Evolutionary conservation across 2,329 filamentous ascomycete species (phyloP).

Genomic region (Diaporthe ampelina): DNA sequence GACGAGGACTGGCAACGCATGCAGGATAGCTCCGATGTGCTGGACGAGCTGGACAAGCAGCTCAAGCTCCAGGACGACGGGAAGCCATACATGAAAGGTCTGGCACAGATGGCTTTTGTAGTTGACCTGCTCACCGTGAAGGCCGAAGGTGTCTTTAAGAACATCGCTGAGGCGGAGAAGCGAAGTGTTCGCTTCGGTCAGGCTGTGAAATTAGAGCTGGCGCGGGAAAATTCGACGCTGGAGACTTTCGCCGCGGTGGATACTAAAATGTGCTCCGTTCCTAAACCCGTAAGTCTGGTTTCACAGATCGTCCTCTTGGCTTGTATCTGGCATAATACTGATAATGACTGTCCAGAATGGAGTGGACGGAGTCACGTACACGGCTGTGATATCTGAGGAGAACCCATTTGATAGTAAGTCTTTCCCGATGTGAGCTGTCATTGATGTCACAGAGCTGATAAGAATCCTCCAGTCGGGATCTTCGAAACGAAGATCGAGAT

Average conservation of each 20-base stretch:
- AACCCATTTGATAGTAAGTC: slow-evolving; percentile 34
- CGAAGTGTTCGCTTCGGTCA: slow-evolving; percentile 77
- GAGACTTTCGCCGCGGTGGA: slow-evolving; percentile 54
- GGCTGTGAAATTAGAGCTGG: slow-evolving; percentile 59
- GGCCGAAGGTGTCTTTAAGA: slow-evolving; percentile 73
- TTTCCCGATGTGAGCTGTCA: background rate
- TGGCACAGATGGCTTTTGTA: slow-evolving; percentile 75
- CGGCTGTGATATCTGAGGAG: slow-evolving; percentile 57
- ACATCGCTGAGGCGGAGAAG: slow-evolving; percentile 78
- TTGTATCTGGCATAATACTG: background rate
- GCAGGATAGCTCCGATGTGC: slow-evolving; percentile 61
- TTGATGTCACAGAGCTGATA: background rate
- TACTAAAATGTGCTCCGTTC: slow-evolving; percentile 65
- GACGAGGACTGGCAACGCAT: slow-evolving; percentile 33
- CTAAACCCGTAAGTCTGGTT: slow-evolving; percentile 50
- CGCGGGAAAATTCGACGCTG: background rate
- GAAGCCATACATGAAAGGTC: slow-evolving; percentile 61
- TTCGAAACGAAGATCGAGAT: slow-evolving; percentile 68
- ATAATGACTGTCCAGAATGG: slow-evolving; percentile 23
- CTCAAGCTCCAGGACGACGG: slow-evolving; percentile 61
- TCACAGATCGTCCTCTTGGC: too few species aligned
- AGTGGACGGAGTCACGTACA: slow-evolving; percentile 53
- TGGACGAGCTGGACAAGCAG: slow-evolving; percentile 65
- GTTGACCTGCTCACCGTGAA: slow-evolving; percentile 70
- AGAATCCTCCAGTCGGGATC: slow-evolving; percentile 49